A percentile compares a stretch with the other conserved stretches of the same genome.
Conservation (phyloP, 768 basidiomycete species). For the Collybiopsis confluens region DNA sequence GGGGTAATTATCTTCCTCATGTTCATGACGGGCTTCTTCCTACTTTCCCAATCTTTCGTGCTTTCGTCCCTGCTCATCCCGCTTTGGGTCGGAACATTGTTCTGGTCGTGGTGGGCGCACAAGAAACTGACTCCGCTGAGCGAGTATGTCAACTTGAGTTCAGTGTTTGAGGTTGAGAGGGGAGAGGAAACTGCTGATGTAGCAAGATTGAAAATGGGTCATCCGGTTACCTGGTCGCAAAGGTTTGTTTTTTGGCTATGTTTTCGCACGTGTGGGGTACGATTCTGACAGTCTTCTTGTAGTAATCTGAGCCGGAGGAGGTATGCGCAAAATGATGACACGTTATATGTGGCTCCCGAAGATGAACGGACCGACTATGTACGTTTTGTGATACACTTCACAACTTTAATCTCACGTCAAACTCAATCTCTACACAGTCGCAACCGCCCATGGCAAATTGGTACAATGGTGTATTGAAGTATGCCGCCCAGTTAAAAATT, state of each 20-base stretch:
- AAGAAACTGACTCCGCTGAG: constrained; percentile 67
- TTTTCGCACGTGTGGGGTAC: too few relatives aligned
- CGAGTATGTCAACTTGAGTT: constrained; percentile 79
- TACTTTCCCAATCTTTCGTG: constrained; percentile 51
- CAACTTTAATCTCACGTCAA: constrained; percentile 3
- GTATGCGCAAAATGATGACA: constrained; percentile 93
- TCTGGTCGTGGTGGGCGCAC: constrained; percentile 80
- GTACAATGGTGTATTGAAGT: constrained; percentile 93
- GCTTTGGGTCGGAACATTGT: constrained; percentile 66
- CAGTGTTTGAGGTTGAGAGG: constrained; percentile 83
- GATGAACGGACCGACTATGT: constrained; percentile 91
- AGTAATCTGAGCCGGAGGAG: constrained; percentile 83
- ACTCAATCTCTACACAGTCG: too few relatives aligned
- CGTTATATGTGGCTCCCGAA: constrained; percentile 91
- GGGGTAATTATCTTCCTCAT: constrained; percentile 89
- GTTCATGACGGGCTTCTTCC: constrained; percentile 97
- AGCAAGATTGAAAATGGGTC: constrained; percentile 67
- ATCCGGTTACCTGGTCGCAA: constrained; percentile 86
- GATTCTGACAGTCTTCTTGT: too few relatives aligned
- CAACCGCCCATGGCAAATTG: constrained; percentile 97
- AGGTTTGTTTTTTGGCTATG: too few relatives aligned
- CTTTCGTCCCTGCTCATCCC: constrained; percentile 67
- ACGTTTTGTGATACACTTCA: constrained; percentile 15
- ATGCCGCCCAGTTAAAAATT: too few relatives aligned
- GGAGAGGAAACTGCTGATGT: constrained; percentile 86